These are phyloP conservation scores for Ramaria sp. DNA, from an alignment of 768 basidiomycete species.

Conservation along the genomic window DNA sequence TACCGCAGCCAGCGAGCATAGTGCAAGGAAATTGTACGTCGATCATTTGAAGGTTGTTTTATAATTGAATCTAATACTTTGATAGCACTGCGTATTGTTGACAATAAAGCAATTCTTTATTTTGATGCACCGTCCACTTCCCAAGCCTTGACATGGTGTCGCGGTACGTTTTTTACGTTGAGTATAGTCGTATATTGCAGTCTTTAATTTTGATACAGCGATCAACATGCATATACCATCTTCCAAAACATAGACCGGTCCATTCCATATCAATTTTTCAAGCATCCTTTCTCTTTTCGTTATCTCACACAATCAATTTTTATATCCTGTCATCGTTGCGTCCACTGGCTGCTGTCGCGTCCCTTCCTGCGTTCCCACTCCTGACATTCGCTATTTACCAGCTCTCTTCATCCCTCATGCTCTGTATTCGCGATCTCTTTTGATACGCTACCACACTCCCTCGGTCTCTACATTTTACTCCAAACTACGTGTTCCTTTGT, in stretches of 20 bases:
- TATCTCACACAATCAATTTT: neutral
- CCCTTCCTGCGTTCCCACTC: neutral
- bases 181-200: neutral
- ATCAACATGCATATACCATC: constrained; percentile 85
- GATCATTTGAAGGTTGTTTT: constrained; percentile 4
- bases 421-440: neutral
- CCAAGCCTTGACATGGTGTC: constrained; percentile 82
- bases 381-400: neutral
- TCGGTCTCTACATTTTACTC: neutral
- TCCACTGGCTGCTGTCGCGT: constrained; percentile 2
- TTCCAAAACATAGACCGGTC: constrained; percentile 23
- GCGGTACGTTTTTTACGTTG: constrained; percentile 43
- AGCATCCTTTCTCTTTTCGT: neutral
- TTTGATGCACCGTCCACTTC: constrained; percentile 79
- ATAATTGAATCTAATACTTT: constrained; percentile 8
- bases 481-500: neutral
- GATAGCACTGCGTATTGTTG: constrained; percentile 73
- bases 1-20: constrained; percentile 82
- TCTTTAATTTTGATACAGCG: constrained; percentile 30
- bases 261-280: constrained; percentile 4
- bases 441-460: neutral
- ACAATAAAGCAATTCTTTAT: constrained; percentile 86
- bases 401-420: neutral
- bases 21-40: constrained; percentile 72
- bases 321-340: constrained; percentile 3